Evolutionary conservation across 1,284 basidiomycete genomes (phyloP), one percentile per base, ranked within the genome.

Genomic region (Boletus sp.): DNA sequence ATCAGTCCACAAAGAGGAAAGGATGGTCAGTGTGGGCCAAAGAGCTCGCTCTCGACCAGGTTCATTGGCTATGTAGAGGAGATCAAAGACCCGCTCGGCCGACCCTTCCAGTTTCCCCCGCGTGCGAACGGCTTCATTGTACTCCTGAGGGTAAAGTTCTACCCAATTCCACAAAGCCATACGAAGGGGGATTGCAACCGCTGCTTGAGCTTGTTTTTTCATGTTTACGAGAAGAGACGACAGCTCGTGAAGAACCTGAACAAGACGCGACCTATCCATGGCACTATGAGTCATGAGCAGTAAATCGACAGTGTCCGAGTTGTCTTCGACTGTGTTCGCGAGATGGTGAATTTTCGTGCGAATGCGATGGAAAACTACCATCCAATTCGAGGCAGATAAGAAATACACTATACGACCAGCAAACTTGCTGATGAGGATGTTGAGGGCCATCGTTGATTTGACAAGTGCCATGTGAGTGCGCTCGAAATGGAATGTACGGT

Each of bases 161-260:
- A 96, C 86, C 92, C 92, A 97, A 51, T 90, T 91, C 92, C 93
- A 95, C 25, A 96, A 76, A 0, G 90, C 90, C 29, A 81, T 77
- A 13, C 91, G 81, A 27, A 97, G 73, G 16, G 86, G 82, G 6
- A 80, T 71, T 0, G 91, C 84, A 27, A 94, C 75, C 0, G 86
- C 82, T 4, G 80, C 69, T 58, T 92, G 90, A 0, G 84, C 80
- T 30, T 88, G 83, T 35, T 77, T 77, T 57, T 83, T 84, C 77
- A 96, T 87, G 62, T 89, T 90, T 14, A 94, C 80, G 39, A 96
- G 81, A 3, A 92, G 74, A 1, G 86, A 88, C 0, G 87, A 88
- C 7, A 96, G 67, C 61, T 96, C 94, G 62, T 82, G 81, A 38
- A 91, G 68, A 36, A 86, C 79, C 60, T 77, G 80, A 22, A 81